These are phyloP conservation scores for Penicillium sp. DNA, from an alignment of 2,329 filamentous ascomycete species.

Conservation along the genomic window DNA sequence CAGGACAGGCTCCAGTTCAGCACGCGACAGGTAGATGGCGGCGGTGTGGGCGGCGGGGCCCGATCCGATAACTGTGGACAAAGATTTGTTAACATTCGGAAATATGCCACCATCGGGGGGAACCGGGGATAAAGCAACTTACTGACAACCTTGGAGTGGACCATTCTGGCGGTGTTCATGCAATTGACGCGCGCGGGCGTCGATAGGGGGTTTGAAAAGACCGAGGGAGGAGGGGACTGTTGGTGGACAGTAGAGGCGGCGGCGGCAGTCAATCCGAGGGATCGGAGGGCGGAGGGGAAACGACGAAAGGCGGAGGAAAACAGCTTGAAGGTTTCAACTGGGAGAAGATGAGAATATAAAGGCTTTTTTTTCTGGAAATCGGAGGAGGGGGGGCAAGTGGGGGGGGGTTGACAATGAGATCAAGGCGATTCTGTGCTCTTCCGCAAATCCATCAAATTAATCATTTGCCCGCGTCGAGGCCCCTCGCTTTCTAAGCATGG, in stretches of 20 bases:
- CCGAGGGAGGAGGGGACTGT: conserved; percentile 51
- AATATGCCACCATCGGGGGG: neutral
- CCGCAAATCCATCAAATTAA: conserved; percentile 21
- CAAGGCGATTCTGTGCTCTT: conserved; percentile 17
- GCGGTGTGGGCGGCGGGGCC: conserved; percentile 97
- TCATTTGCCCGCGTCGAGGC: conserved; percentile 27
- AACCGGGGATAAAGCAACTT: conserved; percentile 47
- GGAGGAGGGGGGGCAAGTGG: conserved; percentile 17
- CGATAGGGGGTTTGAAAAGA: conserved; percentile 39
- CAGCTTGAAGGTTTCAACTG: conserved; percentile 72
- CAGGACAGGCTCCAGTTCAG: conserved; percentile 90
- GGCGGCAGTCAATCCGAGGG: conserved; percentile 72
- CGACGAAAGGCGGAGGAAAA: conserved; percentile 83
- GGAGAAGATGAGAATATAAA: conserved; percentile 16
- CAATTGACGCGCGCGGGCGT: conserved; percentile 48
- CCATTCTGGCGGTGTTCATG: conserved; percentile 58
- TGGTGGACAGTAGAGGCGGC: conserved; percentile 71
- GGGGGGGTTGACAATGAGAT: conserved; percentile 25
- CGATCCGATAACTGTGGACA: conserved; percentile 73
- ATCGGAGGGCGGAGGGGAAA: conserved; percentile 68
- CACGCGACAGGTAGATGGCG: conserved; percentile 92
- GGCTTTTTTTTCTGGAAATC: neutral
- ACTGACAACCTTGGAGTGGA: conserved; percentile 94
- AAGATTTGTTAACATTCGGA: conserved; percentile 20
- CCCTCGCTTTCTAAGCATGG: conserved; percentile 26